Conservation (phyloP, 2,329 filamentous ascomycete species). For the Diaporthe sp. region DNA sequence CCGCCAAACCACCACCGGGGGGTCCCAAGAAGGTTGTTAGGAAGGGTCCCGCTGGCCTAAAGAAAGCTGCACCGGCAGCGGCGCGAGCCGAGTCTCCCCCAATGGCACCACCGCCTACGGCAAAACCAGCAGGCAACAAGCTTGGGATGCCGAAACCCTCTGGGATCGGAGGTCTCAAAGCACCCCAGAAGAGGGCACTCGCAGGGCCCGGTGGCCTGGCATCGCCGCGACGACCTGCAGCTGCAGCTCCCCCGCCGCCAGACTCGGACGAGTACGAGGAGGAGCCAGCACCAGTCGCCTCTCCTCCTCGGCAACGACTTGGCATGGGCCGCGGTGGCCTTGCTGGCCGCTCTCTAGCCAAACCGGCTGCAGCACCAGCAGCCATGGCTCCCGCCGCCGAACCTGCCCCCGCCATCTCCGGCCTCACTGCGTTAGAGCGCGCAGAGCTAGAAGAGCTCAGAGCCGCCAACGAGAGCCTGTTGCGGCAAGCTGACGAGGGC, state of each 20-base stretch:
- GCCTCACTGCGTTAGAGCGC: slow-evolving; percentile 83
- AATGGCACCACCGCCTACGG: slow-evolving; percentile 70
- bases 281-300: slow-evolving; percentile 59
- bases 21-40: slow-evolving; percentile 65
- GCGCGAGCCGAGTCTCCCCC: slow-evolving; percentile 63
- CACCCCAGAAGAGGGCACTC: slow-evolving; percentile 70
- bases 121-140: slow-evolving; percentile 66
- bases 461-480: slow-evolving; percentile 83
- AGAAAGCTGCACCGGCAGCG: slow-evolving; percentile 58
- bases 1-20: slow-evolving; percentile 65
- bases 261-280: slow-evolving; percentile 60
- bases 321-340: slow-evolving; percentile 85
- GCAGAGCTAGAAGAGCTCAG: slow-evolving; percentile 94
- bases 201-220: slow-evolving; percentile 50
- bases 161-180: slow-evolving; percentile 70
- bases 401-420: slow-evolving; percentile 69
- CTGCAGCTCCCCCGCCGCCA: slow-evolving; percentile 64
- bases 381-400: slow-evolving; percentile 66
- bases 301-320: slow-evolving; percentile 71
- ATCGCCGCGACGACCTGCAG: slow-evolving; percentile 67
- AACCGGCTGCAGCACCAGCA: slow-evolving; percentile 70
- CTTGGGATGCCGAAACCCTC: slow-evolving; percentile 68
- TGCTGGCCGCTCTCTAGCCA: slow-evolving; percentile 86
- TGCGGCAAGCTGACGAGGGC: slow-evolving; percentile 82
- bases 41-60: slow-evolving; percentile 60